Percentiles rank a stretch among this genome's conserved stretches.
These are phyloP conservation scores for Clarireedia monteithiana DNA, from an alignment of 2,329 filamentous ascomycete species.

Conservation along the genomic window DNA sequence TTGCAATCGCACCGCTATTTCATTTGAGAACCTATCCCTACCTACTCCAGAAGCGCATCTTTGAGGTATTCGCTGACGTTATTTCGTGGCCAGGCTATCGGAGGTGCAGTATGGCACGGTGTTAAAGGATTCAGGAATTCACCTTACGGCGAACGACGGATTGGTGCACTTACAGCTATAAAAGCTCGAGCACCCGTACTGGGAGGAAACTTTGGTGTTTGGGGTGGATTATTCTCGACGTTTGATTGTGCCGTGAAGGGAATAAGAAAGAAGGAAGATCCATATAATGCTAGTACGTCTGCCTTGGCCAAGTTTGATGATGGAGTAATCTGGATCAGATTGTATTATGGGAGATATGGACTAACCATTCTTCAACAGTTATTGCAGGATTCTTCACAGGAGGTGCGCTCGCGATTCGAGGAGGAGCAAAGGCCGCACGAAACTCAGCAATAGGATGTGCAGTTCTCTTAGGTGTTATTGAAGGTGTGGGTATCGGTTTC, in stretches of 20 bases:
- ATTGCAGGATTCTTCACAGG: constrained; percentile 96
- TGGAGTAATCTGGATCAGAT: neutral
- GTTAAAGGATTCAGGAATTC: constrained; percentile 91
- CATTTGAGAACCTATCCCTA: neutral
- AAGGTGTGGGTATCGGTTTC: constrained; percentile 94
- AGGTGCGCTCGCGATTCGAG: constrained; percentile 83
- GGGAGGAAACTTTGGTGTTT: constrained; percentile 96
- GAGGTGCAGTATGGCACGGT: constrained; percentile 88
- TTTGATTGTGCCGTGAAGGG: constrained; percentile 98
- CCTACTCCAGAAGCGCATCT: neutral
- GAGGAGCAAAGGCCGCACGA: constrained; percentile 82
- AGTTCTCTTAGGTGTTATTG: constrained; percentile 88
- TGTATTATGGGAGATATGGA: neutral
- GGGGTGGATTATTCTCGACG: constrained; percentile 92
- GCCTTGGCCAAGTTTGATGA: no score
- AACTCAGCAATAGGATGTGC: constrained; percentile 97
- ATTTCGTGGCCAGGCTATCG: constrained; percentile 49
- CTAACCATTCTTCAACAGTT: constrained; percentile 37
- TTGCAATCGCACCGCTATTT: constrained; percentile 21
- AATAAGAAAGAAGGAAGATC: constrained; percentile 90
- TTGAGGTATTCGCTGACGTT: constrained; percentile 14
- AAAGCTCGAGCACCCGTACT: constrained; percentile 95
- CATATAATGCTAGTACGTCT: constrained; percentile 75
- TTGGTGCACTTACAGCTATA: constrained; percentile 93
- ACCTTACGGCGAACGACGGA: constrained; percentile 86